A percentile compares a stretch with the other conserved stretches of the same genome.
Conservation (phyloP, 75 land plant genomes). For the Picea glauca region DNA sequence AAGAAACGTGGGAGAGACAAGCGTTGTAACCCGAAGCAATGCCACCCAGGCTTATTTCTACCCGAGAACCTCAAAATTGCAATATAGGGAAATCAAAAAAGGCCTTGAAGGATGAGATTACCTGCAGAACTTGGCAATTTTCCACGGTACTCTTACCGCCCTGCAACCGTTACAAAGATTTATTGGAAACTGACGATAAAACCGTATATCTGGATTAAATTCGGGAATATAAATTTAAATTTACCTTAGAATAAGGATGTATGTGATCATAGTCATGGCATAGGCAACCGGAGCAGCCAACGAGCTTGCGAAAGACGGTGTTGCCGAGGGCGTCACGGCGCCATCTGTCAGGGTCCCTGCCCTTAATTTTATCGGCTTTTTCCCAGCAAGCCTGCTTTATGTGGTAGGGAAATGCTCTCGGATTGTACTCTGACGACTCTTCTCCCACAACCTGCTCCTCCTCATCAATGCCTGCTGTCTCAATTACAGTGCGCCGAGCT, state of each 20-base stretch:
- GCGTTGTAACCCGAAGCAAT: no score
- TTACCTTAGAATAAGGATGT: slow-evolving; percentile 82
- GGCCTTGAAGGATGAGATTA: neutral
- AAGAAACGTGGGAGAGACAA: no score
- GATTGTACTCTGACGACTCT: slow-evolving; percentile 23
- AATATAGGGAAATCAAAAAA: no score
- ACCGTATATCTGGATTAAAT: no score
- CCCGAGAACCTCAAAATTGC: no score
- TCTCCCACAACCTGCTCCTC: neutral
- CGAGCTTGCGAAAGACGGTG: slow-evolving; percentile 79
- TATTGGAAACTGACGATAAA: neutral
- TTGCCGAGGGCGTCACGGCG: slow-evolving; percentile 84
- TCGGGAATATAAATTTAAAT: neutral
- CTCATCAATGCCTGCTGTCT: neutral
- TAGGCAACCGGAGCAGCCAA: slow-evolving; percentile 91
- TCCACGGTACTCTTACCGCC: slow-evolving; percentile 88
- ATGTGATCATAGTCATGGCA: slow-evolving; percentile 97
- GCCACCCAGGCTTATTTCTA: no score
- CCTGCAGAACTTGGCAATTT: slow-evolving; percentile 94
- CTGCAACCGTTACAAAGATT: slow-evolving; percentile 22
- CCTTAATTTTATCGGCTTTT: slow-evolving; percentile 77
- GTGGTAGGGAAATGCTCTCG: slow-evolving; percentile 64
- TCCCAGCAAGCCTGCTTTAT: slow-evolving; percentile 98
- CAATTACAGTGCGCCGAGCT: neutral
- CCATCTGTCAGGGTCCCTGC: slow-evolving; percentile 94